Percentiles rank a stretch among this genome's conserved stretches.
Evolutionary conservation across 2,329 filamentous ascomycete genomes (phyloP).

Genomic region (Golovinomyces cichoracearum): DNA sequence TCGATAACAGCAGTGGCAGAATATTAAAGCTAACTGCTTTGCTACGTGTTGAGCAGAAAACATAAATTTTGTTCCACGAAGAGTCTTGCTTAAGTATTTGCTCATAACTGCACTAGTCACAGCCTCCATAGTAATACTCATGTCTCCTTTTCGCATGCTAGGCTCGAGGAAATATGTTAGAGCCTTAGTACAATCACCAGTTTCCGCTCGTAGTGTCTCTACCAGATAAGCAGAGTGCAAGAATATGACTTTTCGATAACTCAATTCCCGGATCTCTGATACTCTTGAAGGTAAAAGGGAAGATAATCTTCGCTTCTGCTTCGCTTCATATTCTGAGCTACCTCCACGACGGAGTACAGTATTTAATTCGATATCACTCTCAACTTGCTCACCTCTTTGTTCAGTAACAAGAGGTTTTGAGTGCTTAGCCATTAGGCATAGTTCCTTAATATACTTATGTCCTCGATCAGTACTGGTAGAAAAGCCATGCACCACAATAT

Average conservation of each 20-base stretch:
- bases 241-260: conserved; percentile 78
- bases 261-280: conserved; percentile 53
- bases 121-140: conserved; percentile 38
- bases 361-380: conserved; percentile 92
- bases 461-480: conserved; percentile 46
- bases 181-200: conserved; percentile 73
- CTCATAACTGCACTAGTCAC: conserved; percentile 44
- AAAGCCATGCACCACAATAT: conserved; percentile 85
- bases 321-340: conserved; percentile 47
- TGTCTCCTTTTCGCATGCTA: conserved; percentile 40
- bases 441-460: conserved; percentile 45
- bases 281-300: conserved; percentile 52
- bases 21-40: conserved; percentile 58
- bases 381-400: conserved; percentile 65
- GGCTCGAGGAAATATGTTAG: conserved; percentile 88
- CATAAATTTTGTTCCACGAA: conserved; percentile 41
- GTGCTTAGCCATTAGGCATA: conserved; percentile 63
- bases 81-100: conserved; percentile 51
- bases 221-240: conserved; percentile 73
- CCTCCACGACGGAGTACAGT: conserved; percentile 72
- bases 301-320: conserved; percentile 56
- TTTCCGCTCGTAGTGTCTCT: conserved; percentile 61
- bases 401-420: conserved; percentile 72
- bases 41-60: conserved; percentile 89
- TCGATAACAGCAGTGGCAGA: conserved; percentile 76